Evolutionary conservation across 2,329 filamentous ascomycete genomes (phyloP).

Genomic region (Stachybotrys chartarum): DNA sequence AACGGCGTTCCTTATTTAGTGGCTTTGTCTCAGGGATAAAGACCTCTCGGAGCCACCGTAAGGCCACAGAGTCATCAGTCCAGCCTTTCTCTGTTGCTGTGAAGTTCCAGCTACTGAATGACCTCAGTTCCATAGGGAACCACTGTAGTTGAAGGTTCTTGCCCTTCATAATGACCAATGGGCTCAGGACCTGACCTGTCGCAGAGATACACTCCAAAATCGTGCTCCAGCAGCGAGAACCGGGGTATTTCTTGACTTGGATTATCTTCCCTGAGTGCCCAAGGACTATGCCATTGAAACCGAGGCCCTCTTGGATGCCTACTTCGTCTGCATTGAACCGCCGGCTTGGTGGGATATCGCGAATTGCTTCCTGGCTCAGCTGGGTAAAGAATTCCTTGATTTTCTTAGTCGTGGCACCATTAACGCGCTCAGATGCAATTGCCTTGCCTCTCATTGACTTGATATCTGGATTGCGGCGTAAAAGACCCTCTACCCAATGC

Average conservation of each 20-base stretch:
- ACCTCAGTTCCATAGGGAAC: conserved; percentile 5
- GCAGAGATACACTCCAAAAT: conserved; percentile 12
- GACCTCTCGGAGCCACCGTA: not conserved
- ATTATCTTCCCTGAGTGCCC: not conserved
- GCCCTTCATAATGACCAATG: conserved; percentile 14
- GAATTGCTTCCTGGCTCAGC: not conserved
- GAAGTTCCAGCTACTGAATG: not conserved
- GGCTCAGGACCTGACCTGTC: conserved; percentile 1
- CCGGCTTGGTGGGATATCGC: not conserved
- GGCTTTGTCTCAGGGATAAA: not conserved
- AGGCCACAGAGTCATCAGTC: not conserved
- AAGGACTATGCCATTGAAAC: conserved; percentile 5
- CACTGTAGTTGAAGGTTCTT: conserved; percentile 9
- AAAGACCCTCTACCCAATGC: conserved; percentile 5
- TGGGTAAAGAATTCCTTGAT: not conserved
- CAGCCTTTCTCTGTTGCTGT: not conserved
- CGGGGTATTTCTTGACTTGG: conserved; percentile 3
- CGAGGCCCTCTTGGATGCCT: conserved; percentile 3
- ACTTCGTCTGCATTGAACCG: conserved; percentile 8
- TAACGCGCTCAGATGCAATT: not conserved
- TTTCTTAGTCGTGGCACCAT: not conserved
- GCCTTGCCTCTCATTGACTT: conserved; percentile 2
- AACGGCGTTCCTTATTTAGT: not conserved
- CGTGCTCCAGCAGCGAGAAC: conserved; percentile 7
- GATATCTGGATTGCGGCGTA: conserved; percentile 3